Evolutionary conservation across 1,284 basidiomycete species (phyloP), one percentile per base, ranked within the genome.

Genomic region (Rugosomyces carneus): DNA sequence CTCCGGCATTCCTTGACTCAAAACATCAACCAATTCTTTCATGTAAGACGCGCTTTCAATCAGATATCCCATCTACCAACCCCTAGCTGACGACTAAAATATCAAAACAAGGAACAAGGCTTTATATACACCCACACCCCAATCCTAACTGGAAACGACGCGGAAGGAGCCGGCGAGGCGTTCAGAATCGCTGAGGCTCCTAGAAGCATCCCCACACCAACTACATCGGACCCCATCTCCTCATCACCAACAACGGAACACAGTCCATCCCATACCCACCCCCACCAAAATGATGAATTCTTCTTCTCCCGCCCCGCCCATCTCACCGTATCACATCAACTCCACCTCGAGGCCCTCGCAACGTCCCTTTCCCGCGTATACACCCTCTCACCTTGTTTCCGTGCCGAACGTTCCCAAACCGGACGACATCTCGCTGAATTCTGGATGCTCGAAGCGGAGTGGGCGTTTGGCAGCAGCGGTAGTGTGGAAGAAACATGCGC

Each of bases 381-480:
- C 70, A 93, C 93, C 0, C 76, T 97, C 18, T 85, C 88, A 0
- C 94, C 95, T 0, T 84, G 84, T 48, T 99, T 99, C 67, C 84
- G 95, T 16, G 95, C 95, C 15, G 95, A 99, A 59, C 80, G 81
- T 5, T 89, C 84, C 3, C 77, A 86, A 55, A 98, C 95, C 1
- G 81, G 80, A 40, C 76, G 95, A n/a, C 95, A 99, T 64, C 76
- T 99, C 5, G 81, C 91, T 40, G 96, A 99, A 62, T 99, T 99
- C 65, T 96, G 92, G 89, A 99, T 99, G 95, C 77, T 96, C 47
- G 95, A 99, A 67, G 93, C 89, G 0, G 95, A 96, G 61, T 81
- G 89, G 71, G 81, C 81, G 0, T 89, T 89, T 60, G 67, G 45
- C 9, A 49, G 41, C n/a, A n/a, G 2, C 29, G 11, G 13, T n/a